These are phyloP conservation scores for Nigrospora osmanthi DNA, from an alignment of 2,329 filamentous ascomycete genomes.

Conservation along the genomic window DNA sequence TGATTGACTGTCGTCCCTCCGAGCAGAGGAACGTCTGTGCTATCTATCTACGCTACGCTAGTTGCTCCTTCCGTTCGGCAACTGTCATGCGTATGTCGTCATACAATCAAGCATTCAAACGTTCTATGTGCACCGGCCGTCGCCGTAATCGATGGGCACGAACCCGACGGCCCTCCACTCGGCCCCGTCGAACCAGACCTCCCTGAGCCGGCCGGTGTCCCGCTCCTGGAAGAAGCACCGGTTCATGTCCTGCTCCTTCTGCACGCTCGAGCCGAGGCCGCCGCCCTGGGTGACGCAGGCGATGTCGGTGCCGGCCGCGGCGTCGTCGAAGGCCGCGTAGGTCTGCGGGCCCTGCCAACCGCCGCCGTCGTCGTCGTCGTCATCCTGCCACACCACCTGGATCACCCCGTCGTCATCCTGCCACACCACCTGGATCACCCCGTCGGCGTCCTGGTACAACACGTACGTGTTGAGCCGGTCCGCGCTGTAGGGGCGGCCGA, in stretches of 20 bases:
- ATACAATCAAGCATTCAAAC: no score
- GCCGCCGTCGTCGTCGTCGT: conserved; percentile 3
- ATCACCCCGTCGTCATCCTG: conserved; percentile 6
- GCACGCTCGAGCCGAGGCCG: conserved; percentile 5
- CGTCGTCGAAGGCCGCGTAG: conserved; percentile 8
- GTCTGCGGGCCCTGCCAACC: conserved; percentile 13
- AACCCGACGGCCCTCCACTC: conserved; percentile 11
- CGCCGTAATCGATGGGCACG: conserved; percentile 4
- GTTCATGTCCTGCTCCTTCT: conserved; percentile 15
- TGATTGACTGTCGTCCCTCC: no score
- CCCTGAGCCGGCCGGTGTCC: conserved; percentile 6
- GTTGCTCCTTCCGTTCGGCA: no score
- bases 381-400: conserved; percentile 13
- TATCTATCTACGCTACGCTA: no score
- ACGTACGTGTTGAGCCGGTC: conserved; percentile 14
- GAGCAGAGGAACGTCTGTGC: no score
- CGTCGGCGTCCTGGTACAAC: conserved; percentile 13
- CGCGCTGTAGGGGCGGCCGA: conserved; percentile 12
- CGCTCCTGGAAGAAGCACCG: conserved; percentile 13
- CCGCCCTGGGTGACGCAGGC: conserved; percentile 11
- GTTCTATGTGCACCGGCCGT: no score
- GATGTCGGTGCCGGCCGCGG: conserved; percentile 11
- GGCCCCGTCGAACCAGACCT: conserved; percentile 14
- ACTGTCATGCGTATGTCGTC: no score
- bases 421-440: conserved; percentile 12